Conservation (phyloP, 2,329 filamentous ascomycete species). For the Paracorniculantispora psalliotae region DNA sequence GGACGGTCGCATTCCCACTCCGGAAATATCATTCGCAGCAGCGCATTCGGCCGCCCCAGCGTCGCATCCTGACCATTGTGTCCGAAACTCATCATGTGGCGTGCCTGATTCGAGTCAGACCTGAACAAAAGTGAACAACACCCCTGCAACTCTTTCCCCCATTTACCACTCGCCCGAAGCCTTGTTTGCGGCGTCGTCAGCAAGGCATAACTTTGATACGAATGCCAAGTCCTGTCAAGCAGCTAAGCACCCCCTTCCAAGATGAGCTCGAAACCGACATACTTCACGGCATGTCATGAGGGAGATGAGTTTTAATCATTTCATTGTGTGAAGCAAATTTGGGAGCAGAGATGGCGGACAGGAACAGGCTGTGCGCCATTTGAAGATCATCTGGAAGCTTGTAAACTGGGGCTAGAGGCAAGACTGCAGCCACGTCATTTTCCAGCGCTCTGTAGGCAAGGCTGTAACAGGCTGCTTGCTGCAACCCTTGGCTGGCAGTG, state of each 20-base stretch:
- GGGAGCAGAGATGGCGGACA: not conserved
- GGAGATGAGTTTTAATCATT: no score
- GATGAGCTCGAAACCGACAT: not conserved
- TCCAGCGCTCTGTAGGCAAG: not conserved
- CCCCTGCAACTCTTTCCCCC: not conserved
- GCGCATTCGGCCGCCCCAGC: no score
- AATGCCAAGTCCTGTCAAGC: not conserved
- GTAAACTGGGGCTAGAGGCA: not conserved
- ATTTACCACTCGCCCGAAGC: not conserved
- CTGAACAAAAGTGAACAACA: no score
- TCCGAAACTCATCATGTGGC: not conserved
- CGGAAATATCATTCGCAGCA: not conserved
- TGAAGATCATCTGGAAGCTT: constrained; percentile 2
- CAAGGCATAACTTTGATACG: not conserved
- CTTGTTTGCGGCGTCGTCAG: not conserved
- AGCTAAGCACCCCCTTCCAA: not conserved
- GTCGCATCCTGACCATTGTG: not conserved
- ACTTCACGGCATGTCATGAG: no score
- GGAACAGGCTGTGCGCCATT: not conserved
- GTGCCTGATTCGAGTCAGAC: not conserved
- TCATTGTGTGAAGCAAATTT: not conserved
- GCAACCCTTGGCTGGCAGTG: not conserved
- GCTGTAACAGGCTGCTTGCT: not conserved
- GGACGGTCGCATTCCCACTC: not conserved
- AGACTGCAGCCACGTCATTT: not conserved